Percentiles rank a stretch among this genome's conserved stretches.
Conservation (phyloP, 2,329 filamentous ascomycete genomes). For the Pezicula radicicola region DNA sequence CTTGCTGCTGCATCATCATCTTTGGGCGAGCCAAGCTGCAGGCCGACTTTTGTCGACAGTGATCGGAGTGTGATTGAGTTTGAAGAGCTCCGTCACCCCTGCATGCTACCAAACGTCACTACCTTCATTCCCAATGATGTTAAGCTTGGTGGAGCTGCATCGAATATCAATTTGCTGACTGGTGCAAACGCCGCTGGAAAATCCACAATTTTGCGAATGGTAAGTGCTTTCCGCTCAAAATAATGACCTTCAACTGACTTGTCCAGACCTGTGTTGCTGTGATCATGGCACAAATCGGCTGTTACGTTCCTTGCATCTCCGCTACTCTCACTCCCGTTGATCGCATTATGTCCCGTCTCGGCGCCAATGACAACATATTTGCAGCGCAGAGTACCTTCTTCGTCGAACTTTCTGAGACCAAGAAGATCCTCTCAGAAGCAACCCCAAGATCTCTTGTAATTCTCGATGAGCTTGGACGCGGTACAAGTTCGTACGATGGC, state of each 20-base stretch:
- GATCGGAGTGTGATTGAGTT: conserved; percentile 89
- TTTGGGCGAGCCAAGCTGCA: conserved; percentile 82
- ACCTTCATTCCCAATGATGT: conserved; percentile 98
- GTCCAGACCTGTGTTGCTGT: conserved; percentile 84
- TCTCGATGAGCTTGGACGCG: conserved; percentile 91
- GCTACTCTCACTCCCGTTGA: conserved; percentile 88
- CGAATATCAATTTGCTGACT: conserved; percentile 88
- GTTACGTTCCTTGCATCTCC: conserved; percentile 79
- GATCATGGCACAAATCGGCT: conserved; percentile 96
- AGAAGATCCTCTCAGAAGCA: conserved; percentile 94
- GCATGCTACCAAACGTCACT: conserved; percentile 82
- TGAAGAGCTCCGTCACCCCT: conserved; percentile 88
- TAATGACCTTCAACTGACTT: conserved; percentile 11
- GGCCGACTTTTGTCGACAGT: conserved; percentile 82
- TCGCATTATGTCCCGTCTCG: conserved; percentile 96
- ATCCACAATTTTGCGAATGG: conserved; percentile 93
- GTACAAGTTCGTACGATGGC: conserved; percentile 93
- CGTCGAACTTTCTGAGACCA: conserved; percentile 93
- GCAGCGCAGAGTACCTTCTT: conserved; percentile 98
- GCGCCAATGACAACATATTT: conserved; percentile 98
- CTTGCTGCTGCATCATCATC: conserved; percentile 83
- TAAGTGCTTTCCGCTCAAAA: conserved; percentile 36
- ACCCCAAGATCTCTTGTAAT: conserved; percentile 94
- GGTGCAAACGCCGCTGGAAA: conserved; percentile 97
- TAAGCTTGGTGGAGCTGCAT: conserved; percentile 72